These are phyloP conservation scores for Pochonia chlamydosporia DNA, from an alignment of 2,329 filamentous ascomycete species.

Conservation along the genomic window DNA sequence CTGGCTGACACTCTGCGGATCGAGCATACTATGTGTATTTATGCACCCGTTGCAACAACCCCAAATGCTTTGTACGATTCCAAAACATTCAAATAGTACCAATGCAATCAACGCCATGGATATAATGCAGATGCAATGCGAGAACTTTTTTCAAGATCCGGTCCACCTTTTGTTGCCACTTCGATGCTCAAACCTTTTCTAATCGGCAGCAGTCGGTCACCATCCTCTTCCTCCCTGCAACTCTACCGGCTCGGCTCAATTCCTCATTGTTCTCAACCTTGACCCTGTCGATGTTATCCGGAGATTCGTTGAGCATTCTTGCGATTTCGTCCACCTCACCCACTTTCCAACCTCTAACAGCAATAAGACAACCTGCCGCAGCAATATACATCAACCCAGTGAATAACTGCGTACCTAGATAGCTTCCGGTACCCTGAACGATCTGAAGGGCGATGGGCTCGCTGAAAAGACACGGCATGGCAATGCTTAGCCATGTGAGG, in stretches of 20 bases:
- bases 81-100: background rate
- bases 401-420: conserved; percentile 51
- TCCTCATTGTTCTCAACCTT: conserved; percentile 24
- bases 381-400: conserved; percentile 55
- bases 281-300: conserved; percentile 23
- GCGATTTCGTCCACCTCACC: conserved; percentile 26
- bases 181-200: conserved; percentile 19
- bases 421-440: conserved; percentile 35
- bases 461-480: conserved; percentile 64
- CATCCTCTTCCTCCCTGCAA: conserved; percentile 25
- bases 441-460: conserved; percentile 59
- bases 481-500: conserved; percentile 65
- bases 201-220: conserved; percentile 23
- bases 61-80: background rate
- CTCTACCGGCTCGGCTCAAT: conserved; percentile 20
- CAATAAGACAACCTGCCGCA: conserved; percentile 29
- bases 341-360: conserved; percentile 33
- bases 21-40: too few species aligned
- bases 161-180: too few species aligned
- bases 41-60: too few species aligned
- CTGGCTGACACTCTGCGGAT: too few species aligned
- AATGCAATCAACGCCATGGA: background rate
- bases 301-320: conserved; percentile 22
- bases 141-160: background rate
- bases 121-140: background rate